Conservation (phyloP, 176 grass and related monocot species). For the Oryza nivara region DNA sequence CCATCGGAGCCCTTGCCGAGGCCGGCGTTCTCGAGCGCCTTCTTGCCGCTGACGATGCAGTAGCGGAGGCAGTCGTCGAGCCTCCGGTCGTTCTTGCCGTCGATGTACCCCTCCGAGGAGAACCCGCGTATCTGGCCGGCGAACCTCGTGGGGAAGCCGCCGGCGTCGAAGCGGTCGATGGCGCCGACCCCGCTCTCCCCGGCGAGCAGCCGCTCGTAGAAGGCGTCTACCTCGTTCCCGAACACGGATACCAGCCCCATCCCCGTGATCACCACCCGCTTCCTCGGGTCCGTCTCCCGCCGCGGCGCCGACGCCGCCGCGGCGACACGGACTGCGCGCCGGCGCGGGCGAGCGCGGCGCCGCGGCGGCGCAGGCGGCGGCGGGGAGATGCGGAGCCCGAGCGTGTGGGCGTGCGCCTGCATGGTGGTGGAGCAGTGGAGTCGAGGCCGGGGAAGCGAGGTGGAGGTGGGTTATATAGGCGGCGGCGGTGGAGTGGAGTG, state of each 20-base stretch:
- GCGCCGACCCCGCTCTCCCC: conserved; percentile 74
- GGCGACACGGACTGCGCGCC: conserved; percentile 17
- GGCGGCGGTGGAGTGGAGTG: background rate
- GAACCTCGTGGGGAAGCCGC: conserved; percentile 82
- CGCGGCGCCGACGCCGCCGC: conserved; percentile 33
- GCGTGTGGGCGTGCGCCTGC: conserved; percentile 41
- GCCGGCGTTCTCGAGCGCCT: conserved; percentile 68
- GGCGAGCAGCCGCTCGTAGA: conserved; percentile 76
- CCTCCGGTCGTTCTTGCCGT: conserved; percentile 71
- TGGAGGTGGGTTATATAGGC: conserved; percentile 1
- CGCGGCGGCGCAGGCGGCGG: background rate
- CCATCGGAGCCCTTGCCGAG: conserved; percentile 40
- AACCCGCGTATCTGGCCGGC: conserved; percentile 81
- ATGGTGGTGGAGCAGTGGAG: background rate
- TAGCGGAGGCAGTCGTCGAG: conserved; percentile 89
- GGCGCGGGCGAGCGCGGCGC: conserved; percentile 11
- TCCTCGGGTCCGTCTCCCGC: conserved; percentile 86
- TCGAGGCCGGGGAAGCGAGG: background rate
- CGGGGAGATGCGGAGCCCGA: conserved; percentile 29
- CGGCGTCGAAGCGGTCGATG: conserved; percentile 85
- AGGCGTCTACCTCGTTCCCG: conserved; percentile 75
- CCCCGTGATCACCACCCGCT: conserved; percentile 86
- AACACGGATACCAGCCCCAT: conserved; percentile 92
- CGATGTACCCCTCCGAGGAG: conserved; percentile 88
- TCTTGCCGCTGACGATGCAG: conserved; percentile 92